Percentiles rank a stretch among this genome's conserved stretches.
Conservation (phyloP, 257 asterid genomes). For the Verbena officinalis region DNA sequence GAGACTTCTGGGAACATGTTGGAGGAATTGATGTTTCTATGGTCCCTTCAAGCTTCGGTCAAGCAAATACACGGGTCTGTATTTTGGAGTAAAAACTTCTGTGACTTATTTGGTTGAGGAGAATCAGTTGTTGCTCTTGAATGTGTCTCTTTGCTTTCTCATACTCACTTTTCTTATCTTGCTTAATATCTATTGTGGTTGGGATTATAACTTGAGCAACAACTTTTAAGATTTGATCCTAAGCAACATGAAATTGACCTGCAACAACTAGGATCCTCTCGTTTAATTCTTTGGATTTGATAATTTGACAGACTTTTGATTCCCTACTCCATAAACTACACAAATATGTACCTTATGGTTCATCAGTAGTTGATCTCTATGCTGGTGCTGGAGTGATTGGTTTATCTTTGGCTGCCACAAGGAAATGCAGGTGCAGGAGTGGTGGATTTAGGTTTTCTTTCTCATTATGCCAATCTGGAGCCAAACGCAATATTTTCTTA, state of each 20-base stretch:
- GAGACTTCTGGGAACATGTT: conserved; percentile 95
- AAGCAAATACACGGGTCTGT: conserved; percentile 89
- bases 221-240: conserved; percentile 7
- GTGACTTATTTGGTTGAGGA: conserved; percentile 20
- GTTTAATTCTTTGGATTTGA: conserved; percentile 14
- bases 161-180: not conserved
- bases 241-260: conserved; percentile 3
- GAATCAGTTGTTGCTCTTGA: conserved; percentile 20
- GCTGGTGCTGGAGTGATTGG: conserved; percentile 99
- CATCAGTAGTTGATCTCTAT: conserved; percentile 92
- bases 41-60: conserved; percentile 91
- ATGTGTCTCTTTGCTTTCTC: conserved; percentile 19
- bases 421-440: conserved; percentile 76
- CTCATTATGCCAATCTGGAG: conserved; percentile 16
- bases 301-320: conserved; percentile 81
- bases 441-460: conserved; percentile 25
- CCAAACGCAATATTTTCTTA: not conserved
- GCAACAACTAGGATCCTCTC: conserved; percentile 16
- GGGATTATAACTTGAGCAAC: conserved; percentile 10
- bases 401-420: conserved; percentile 76
- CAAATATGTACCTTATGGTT: conserved; percentile 75
- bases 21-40: conserved; percentile 93
- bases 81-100: conserved; percentile 23
- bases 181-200: conserved; percentile 1
- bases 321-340: conserved; percentile 78